Evolutionary conservation across 176 grass and related monocot species (phyloP).

Genomic region (Zea mays): DNA sequence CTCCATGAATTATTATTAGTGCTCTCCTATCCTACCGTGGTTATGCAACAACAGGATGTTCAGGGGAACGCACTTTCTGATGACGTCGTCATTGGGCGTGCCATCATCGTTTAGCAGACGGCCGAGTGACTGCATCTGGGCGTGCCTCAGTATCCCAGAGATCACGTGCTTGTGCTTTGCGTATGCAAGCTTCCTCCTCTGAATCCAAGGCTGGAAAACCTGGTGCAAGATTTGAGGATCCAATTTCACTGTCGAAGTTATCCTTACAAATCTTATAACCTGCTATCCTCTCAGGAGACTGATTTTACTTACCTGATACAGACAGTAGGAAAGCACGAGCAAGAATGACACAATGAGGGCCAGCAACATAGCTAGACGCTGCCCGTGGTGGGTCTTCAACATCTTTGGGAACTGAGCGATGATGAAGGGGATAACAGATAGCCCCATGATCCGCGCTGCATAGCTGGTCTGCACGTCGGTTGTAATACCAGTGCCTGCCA

Average conservation of each 20-base stretch:
- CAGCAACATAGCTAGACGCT: conserved; percentile 61
- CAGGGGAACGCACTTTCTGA: conserved; percentile 52
- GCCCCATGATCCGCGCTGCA: conserved; percentile 85
- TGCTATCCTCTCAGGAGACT: neutral
- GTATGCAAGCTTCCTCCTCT: conserved; percentile 80
- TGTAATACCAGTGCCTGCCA: conserved; percentile 68
- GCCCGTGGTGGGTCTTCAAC: conserved; percentile 58
- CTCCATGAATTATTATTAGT: neutral
- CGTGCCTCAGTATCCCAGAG: conserved; percentile 79
- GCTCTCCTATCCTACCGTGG: conserved; percentile 12
- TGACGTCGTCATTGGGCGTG: conserved; percentile 51
- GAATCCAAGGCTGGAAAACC: conserved; percentile 98
- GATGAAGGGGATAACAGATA: conserved; percentile 84
- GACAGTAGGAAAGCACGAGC: conserved; percentile 72
- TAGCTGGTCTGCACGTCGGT: conserved; percentile 86
- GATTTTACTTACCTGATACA: conserved; percentile 75
- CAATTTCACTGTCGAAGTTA: conserved; percentile 28
- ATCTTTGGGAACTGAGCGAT: conserved; percentile 84
- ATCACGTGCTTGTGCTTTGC: conserved; percentile 96
- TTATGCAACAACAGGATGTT: neutral
- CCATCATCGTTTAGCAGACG: conserved; percentile 59
- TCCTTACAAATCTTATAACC: neutral
- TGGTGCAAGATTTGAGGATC: conserved; percentile 40
- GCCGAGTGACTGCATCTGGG: conserved; percentile 50
- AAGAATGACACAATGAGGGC: conserved; percentile 59